phyloP scores from a whole-genome alignment of 306 rosid genomes.

The Malus orientalis region DNA sequence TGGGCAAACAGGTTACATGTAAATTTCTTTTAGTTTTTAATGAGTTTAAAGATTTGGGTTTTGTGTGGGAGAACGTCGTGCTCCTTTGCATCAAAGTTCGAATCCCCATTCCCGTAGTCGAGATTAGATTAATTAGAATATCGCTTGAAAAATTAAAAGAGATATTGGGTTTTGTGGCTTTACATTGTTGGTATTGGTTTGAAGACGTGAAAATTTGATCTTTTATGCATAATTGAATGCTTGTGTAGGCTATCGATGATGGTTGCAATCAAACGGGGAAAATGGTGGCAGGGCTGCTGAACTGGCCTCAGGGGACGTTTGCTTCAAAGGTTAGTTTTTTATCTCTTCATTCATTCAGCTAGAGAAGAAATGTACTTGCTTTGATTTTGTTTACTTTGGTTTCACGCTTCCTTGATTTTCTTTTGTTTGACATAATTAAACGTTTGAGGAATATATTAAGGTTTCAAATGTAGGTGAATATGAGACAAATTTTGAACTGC shows the following conservation, averaged over 20 bases:
- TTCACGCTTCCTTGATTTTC: not conserved
- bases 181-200: not conserved
- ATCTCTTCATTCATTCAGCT: not conserved
- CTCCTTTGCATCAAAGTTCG: not conserved
- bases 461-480: not conserved
- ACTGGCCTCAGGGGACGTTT: constrained; percentile 98
- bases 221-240: not conserved
- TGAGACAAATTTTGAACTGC: not conserved
- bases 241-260: constrained; percentile 81
- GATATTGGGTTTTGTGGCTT: not conserved
- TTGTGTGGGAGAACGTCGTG: not conserved
- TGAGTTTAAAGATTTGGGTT: not conserved
- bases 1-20: constrained; percentile 71
- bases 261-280: constrained; percentile 99
- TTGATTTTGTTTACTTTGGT: not conserved
- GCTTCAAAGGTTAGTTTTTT: constrained; percentile 72
- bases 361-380: not conserved
- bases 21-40: not conserved
- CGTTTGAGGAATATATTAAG: not conserved
- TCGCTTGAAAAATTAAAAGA: not conserved
- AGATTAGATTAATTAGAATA: not conserved
- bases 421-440: not conserved
- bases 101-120: not conserved
- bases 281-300: constrained; percentile 87
- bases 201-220: not conserved